Evolutionary conservation across 1,139 yeast species (phyloP).

Genomic region (Suhomyces bolitotheri): DNA sequence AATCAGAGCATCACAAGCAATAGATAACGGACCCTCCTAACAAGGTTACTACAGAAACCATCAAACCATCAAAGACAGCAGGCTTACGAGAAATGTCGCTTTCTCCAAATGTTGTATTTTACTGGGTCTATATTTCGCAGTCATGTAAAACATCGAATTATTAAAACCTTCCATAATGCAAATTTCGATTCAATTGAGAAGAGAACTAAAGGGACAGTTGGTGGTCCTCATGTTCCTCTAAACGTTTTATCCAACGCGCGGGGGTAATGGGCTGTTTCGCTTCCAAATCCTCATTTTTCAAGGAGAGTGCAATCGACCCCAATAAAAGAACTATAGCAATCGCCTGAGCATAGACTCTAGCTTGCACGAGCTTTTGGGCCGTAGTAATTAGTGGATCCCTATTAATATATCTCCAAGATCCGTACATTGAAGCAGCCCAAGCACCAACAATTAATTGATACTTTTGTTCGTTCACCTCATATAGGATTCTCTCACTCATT

Average conservation of each 20-base stretch:
- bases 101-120: too few species aligned
- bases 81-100: too few species aligned
- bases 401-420: slow-evolving; percentile 77
- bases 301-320: slow-evolving; percentile 61
- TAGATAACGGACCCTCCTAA: too few species aligned
- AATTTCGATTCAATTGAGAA: too few species aligned
- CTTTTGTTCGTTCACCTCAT: slow-evolving; percentile 56
- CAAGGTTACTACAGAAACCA: too few species aligned
- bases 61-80: too few species aligned
- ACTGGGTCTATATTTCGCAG: too few species aligned
- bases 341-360: slow-evolving; percentile 93
- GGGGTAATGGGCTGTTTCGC: slow-evolving; percentile 37
- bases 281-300: slow-evolving; percentile 58
- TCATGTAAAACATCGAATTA: too few species aligned
- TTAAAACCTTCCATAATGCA: too few species aligned
- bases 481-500: slow-evolving; percentile 30
- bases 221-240: slow-evolving; percentile 29
- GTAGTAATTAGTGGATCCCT: slow-evolving; percentile 74
- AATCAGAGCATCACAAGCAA: too few species aligned
- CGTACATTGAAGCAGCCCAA: slow-evolving; percentile 87
- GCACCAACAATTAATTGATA: slow-evolving; percentile 74
- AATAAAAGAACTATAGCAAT: slow-evolving; percentile 65
- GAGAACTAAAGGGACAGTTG: too few species aligned
- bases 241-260: slow-evolving; percentile 42
- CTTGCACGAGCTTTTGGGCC: slow-evolving; percentile 86